Base-by-base conservation (phyloP, 176 grass and related monocot species). In the Neostapfia colusana region DNA sequence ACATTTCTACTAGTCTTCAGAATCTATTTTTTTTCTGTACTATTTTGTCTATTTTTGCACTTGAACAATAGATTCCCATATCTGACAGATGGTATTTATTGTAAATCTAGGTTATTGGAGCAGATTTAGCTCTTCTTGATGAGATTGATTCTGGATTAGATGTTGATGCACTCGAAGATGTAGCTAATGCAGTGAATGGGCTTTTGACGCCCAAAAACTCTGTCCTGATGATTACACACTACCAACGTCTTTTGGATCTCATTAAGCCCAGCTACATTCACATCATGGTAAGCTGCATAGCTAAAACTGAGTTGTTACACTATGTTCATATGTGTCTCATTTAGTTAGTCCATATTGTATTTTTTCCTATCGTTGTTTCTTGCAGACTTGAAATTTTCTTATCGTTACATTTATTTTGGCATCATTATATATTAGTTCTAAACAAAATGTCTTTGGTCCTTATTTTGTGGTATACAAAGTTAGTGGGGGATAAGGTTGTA, bases 111-210 rank as follows among this genome's bases (percentile, higher is more conserved):
- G 89, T 95, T n/a, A 74, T 95, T 69, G 87, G 90, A 70, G 91
- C 95, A 80, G 87, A 99, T 92, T 85, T 95, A 65, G 91, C 91
- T 62, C 89, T 99, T 90, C 83, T 99, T 59, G 95, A 99, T 77
- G 95, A 99, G 69, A 91, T 99, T 26, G 95, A 99, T 84, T 94
- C 91, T 43, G 95, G 95, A 23, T 88, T 95, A 80, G 95, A 99
- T 92, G 95, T 99, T 76, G 95, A 99, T 86, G 95, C 89, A 67
- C 87, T 99, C 58, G 89, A 90, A 88, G 91, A 99, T 56, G 89
- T 99, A 67, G 89, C 89, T 63, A 86, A 74, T 82, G 83, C 87
- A 50, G 87, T 99, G 63, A 99, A 92, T 85, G 91, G 85, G 49
- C 82, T 99, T 21, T 73, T 92, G 84, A 95, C 89, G 67, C 89